Evolutionary conservation across 768 basidiomycete genomes (phyloP).

Genomic region (Suillus lakei): DNA sequence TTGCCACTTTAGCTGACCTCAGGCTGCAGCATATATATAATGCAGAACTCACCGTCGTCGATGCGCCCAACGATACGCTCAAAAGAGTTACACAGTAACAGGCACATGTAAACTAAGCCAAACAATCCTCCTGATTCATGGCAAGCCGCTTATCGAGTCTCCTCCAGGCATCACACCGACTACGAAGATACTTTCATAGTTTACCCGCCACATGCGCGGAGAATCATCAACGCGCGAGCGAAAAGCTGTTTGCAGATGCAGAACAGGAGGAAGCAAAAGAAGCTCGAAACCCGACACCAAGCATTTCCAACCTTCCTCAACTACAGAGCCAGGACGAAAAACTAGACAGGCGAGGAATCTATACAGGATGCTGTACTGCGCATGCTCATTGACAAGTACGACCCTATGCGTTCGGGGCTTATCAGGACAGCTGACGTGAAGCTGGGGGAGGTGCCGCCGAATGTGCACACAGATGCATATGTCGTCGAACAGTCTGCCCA

Average conservation of each 20-base stretch:
- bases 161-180: neutral
- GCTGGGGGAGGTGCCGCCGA: constrained; percentile 54
- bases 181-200: neutral
- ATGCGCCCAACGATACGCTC: too few species aligned
- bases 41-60: too few species aligned
- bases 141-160: constrained; percentile 3
- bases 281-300: constrained; percentile 16
- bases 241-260: constrained; percentile 72
- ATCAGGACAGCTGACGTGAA: constrained; percentile 71
- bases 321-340: constrained; percentile 55
- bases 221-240: constrained; percentile 46
- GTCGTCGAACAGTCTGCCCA: constrained; percentile 3
- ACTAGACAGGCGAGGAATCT: constrained; percentile 82
- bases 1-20: too few species aligned
- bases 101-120: neutral
- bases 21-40: too few species aligned
- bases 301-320: constrained; percentile 26
- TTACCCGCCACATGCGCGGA: constrained; percentile 6
- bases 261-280: constrained; percentile 53
- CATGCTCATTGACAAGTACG: constrained; percentile 89
- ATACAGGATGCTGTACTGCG: constrained; percentile 72
- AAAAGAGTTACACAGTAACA: too few species aligned
- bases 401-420: constrained; percentile 68
- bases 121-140: constrained; percentile 7
- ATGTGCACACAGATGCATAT: constrained; percentile 28